Base-by-base conservation (phyloP, 202 grass and related monocot genomes). In the Zizania palustris region DNA sequence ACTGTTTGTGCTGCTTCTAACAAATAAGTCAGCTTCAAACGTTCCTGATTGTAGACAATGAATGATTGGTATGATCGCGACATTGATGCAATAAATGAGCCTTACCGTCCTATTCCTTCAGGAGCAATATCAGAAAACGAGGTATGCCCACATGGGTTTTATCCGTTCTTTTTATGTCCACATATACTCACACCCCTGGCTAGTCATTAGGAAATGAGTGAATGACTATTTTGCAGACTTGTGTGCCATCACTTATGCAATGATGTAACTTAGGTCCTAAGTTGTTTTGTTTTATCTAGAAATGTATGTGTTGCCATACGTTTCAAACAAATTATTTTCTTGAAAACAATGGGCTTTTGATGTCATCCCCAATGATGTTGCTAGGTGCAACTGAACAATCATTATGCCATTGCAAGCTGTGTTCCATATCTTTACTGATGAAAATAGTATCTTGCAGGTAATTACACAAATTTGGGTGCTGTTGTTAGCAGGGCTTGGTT, bases 61-160 rank as follows among this genome's bases (percentile, higher is more conserved):
- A 98, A 98, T 21, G 95, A 98, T 50, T 98, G 95, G 95, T 98
- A 98, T 14, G 95, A 98, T 71, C 83, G 89, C 78, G 95, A 98
- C 61, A 98, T 98, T 18, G 95, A 98, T 76, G 95, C 95, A 21
- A 98, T 98, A 73, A 98, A 98, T 65, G 95, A 98, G 64, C 95
- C 95, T 64, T 98, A 98, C 85, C 95, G 91, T 55, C 95, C 95
- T 54, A 98, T 98, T 90, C 95, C 95, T 83, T 98, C 91, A 7
- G 95, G 91, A 56, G 91, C 91, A 69, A 98, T 98, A 84, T 98
- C 95, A 60, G 91, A 98, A 78, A 85, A 71, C 65, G 94, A 97
- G 89, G 94, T 93, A 89, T 84, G 69, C 45, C 19, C 15, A 0
- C 70, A 67, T 55, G 5, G 58, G 19, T 7, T 55, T 55, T 55